These are phyloP conservation scores for Sugiyamaella americana DNA, from an alignment of 805 yeast genomes.

Conservation along the genomic window DNA sequence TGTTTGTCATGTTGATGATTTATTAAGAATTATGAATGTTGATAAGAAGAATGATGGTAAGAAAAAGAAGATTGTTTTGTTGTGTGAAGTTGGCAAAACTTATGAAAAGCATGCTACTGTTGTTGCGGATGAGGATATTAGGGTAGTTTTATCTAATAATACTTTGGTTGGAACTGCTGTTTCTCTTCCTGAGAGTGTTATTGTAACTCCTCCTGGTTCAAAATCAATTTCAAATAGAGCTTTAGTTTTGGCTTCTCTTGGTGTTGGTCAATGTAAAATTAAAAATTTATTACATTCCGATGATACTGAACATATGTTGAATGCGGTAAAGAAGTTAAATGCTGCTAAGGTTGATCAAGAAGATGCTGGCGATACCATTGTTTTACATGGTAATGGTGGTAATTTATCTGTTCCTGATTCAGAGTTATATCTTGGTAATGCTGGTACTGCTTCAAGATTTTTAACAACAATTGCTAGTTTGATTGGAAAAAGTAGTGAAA, in stretches of 20 bases:
- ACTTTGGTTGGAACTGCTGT: conserved; percentile 45
- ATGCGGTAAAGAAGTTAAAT: conserved; percentile 69
- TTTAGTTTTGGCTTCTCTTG: conserved; percentile 84
- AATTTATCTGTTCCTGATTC: conserved; percentile 54
- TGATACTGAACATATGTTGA: conserved; percentile 91
- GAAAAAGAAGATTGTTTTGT: conserved; percentile 77
- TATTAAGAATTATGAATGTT: conserved; percentile 82
- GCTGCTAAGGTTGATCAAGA: conserved; percentile 82
- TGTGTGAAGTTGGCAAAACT: conserved; percentile 82
- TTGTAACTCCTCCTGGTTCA: conserved; percentile 88
- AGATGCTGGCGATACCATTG: conserved; percentile 82
- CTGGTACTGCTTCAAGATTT: conserved; percentile 97
- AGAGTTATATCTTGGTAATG: conserved; percentile 85
- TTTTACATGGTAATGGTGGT: conserved; percentile 79
- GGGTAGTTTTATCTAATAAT: conserved; percentile 79
- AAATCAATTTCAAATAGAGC: conserved; percentile 97
- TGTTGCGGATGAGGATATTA: conserved; percentile 73
- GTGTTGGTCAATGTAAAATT: conserved; percentile 75
- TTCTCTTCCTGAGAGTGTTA: conserved; percentile 32
- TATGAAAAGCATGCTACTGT: conserved; percentile 82
- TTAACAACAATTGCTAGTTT: conserved; percentile 88
- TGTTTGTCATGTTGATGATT: conserved; percentile 65
- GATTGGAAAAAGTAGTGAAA: conserved; percentile 44
- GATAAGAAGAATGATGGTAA: conserved; percentile 96
- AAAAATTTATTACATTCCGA: conserved; percentile 90